Conservation (phyloP, 2,329 filamentous ascomycete species). For the Diaporthe batatas region DNA sequence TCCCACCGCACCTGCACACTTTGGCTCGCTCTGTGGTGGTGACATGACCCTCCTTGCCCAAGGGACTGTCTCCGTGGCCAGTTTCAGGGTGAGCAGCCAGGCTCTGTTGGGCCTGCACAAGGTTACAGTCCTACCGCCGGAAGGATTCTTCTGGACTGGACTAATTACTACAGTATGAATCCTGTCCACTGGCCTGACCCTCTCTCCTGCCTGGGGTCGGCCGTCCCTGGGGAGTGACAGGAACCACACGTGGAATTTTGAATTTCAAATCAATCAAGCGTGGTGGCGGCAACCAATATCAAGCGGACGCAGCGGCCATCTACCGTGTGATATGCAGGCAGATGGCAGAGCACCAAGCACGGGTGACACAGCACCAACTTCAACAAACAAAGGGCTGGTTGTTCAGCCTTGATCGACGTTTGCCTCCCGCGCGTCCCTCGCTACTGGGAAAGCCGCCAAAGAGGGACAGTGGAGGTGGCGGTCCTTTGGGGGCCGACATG, state of each 20-base stretch:
- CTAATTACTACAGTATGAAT: background rate
- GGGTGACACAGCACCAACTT: slow-evolving; percentile 29
- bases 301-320: slow-evolving; percentile 1
- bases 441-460: background rate
- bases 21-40: background rate
- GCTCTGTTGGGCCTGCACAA: slow-evolving; percentile 22
- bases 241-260: slow-evolving; percentile 1
- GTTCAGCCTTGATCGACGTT: slow-evolving; percentile 25
- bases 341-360: no score
- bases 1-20: background rate
- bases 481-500: slow-evolving; percentile 22
- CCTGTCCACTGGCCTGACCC: background rate
- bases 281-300: background rate
- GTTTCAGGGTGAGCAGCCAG: slow-evolving; percentile 14
- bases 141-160: slow-evolving; percentile 36
- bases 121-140: slow-evolving; percentile 27
- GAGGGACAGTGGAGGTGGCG: slow-evolving; percentile 11
- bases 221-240: slow-evolving; percentile 16
- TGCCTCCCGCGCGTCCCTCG: background rate
- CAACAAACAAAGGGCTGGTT: slow-evolving; percentile 35
- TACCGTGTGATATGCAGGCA: background rate
- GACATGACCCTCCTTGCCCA: background rate
- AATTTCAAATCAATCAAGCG: slow-evolving; percentile 5
- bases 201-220: slow-evolving; percentile 10
- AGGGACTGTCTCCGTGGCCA: background rate